Base-by-base conservation (phyloP, 495 filamentous ascomycete genomes). In the Penicillium nucicola region DNA sequence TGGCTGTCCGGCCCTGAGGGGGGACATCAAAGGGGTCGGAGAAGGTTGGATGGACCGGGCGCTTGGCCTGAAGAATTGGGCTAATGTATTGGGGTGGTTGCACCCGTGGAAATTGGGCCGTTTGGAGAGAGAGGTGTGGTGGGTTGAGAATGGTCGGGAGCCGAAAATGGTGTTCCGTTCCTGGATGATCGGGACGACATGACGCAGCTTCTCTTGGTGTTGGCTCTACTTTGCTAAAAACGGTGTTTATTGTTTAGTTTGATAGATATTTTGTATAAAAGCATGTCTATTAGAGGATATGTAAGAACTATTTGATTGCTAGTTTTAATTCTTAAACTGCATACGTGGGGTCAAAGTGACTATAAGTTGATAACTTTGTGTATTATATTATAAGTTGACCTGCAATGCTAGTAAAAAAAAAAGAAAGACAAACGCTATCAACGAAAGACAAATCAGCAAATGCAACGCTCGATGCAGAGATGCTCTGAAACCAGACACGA, bases 381-480 rank as follows among this genome's bases (percentile, higher is more conserved):
- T 9, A 28, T 28, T 28, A 9, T 28, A 28, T 28, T 28, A 28
- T 28, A 9, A 28, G 25, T 28, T 28, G 25, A 28, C 10, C 25
- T 28, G 25, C 25, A 3, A 28, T 28, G 25, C 25, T 28, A 28
- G 10, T 28, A 8, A 1, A 28, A 28, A 28, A 28, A 28, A 28
- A 28, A 28, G 10, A 28, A 28, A 28, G 25, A 28, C 31, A 18
- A 43, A 31, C 19, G 25, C 15, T 43, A 6, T 17, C 41, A 11
- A 18, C 31, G 14, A 31, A 31, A 15, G 22, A 32, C 25, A 28
- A 28, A 28, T 28, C 25, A 28, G 41, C 49, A 53, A 34, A 39
- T 46, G 30, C 52, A 49, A 45, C 34, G 45, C 39, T 55, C 44
- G n/a, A 60, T 59, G 53, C 55, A 54, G 43, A 61, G 55, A 56